Evolutionary conservation across 2,329 filamentous ascomycete species (phyloP), one percentile per base, ranked within the genome.

Genomic region (Clathrospora elynae): DNA sequence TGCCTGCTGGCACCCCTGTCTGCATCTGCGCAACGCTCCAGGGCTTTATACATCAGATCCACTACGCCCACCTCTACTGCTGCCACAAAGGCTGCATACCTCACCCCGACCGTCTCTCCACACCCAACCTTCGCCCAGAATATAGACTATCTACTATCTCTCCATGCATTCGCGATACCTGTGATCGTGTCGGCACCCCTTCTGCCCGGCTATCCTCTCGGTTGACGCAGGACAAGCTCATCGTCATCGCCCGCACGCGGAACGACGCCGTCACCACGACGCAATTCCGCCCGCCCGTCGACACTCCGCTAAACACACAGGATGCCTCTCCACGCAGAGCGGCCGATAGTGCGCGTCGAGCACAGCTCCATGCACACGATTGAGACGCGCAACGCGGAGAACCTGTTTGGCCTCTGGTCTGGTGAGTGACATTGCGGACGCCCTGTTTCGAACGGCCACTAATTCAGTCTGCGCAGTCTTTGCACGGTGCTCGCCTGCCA

Each of bases 331-430:
- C 81, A 83, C 74, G 79, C 95, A 72, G 84, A 88, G 71, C 86
- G 87, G 49, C 88, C 92, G 64, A 88, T 97, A 69, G 79, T 97
- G 66, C 90, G 90, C 51, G 88, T 97, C 71, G 90, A 96, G 76
- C 85, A 89, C 54, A 88, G 86, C 68, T 87, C 92, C 59, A 91
- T 99, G 70, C 88, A 93, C 78, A 90, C 95, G 71, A 90, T 97
- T 64, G 91, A 97, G 74, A 96, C 92, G 1, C 82, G 86, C 57
- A 95, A 95, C 71, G 86, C 89, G 18, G 89, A 95, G 74, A 95
- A 91, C 67, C 83, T 97, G 36, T 95, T 93, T 75, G 91, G 88
- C 77, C 95, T 97, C 83, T 96, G 91, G 90, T 92, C 90, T 71
- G 89, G 90, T 95, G 75, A 81, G 88, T 79, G 18, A 17, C 42